Evolutionary conservation across 2,329 filamentous ascomycete genomes (phyloP).

Genomic region (Penicillium sp.): DNA sequence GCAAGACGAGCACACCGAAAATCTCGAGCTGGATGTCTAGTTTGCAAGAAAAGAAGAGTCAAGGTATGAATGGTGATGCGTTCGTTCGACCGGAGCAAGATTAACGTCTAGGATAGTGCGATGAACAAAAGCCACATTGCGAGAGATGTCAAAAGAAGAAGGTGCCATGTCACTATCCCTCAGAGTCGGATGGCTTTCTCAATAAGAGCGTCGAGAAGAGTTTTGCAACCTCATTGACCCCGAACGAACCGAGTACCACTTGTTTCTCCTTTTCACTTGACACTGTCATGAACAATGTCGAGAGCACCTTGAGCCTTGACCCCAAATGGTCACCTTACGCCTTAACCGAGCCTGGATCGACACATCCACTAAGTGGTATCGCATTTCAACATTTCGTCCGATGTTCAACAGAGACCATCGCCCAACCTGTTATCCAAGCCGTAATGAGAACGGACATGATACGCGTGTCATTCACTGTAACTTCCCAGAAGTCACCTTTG

Average conservation of each 20-base stretch:
- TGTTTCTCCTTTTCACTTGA: slow-evolving; percentile 18
- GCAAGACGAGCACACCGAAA: slow-evolving; percentile 24
- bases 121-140: slow-evolving; percentile 30
- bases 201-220: background rate
- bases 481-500: background rate
- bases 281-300: slow-evolving; percentile 13
- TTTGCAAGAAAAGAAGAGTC: slow-evolving; percentile 30
- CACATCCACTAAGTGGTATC: slow-evolving; percentile 7
- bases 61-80: slow-evolving; percentile 21
- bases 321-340: background rate
- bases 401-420: slow-evolving; percentile 12
- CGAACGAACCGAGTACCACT: background rate
- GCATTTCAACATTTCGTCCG: slow-evolving; percentile 25
- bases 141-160: slow-evolving; percentile 24
- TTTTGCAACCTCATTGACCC: background rate
- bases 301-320: slow-evolving; percentile 6
- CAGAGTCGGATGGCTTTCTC: background rate
- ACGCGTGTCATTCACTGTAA: slow-evolving; percentile 23
- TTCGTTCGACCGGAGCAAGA: background rate
- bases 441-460: slow-evolving; percentile 28
- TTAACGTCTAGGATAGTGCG: slow-evolving; percentile 23
- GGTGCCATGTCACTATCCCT: slow-evolving; percentile 21
- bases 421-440: slow-evolving; percentile 9
- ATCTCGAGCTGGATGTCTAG: slow-evolving; percentile 27
- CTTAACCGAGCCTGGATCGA: background rate